Evolutionary conservation across 805 yeast species (phyloP).

Genomic region (Schwanniomyces occidentalis): DNA sequence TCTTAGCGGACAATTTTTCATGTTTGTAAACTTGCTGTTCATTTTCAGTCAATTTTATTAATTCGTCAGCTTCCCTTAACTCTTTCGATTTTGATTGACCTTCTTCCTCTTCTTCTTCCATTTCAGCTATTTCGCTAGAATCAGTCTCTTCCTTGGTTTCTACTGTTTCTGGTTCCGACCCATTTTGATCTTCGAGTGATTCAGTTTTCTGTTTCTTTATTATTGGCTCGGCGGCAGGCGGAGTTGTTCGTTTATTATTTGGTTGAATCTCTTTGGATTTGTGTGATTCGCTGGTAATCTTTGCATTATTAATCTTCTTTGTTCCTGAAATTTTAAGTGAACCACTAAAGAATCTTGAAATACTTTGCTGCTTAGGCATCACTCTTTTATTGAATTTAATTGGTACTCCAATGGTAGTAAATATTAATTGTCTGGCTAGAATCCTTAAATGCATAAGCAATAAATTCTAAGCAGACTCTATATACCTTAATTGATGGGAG

Average conservation of each 20-base stretch:
- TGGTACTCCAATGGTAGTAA: no score
- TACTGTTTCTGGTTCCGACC: conserved; percentile 1
- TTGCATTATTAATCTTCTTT: background rate
- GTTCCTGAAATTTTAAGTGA: conserved; percentile 1
- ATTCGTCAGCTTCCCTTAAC: conserved; percentile 13
- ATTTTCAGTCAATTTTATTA: conserved; percentile 13
- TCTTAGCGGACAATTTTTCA: conserved; percentile 14
- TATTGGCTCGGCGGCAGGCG: conserved; percentile 1
- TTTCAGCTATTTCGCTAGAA: conserved; percentile 5
- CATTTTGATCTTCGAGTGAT: no score
- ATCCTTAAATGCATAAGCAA: no score
- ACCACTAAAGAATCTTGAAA: conserved; percentile 30
- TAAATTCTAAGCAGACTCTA: no score
- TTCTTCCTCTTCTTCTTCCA: conserved; percentile 1
- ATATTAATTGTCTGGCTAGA: no score
- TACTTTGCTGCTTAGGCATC: conserved; percentile 35
- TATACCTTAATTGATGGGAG: no score
- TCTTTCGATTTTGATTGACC: conserved; percentile 4
- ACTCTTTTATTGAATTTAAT: no score
- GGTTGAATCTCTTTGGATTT: no score
- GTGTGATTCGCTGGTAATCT: background rate
- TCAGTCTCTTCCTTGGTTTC: conserved; percentile 6
- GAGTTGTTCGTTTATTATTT: no score
- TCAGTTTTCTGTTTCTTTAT: conserved; percentile 3
- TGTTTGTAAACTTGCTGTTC: conserved; percentile 10